A percentile compares a stretch with the other conserved stretches of the same genome.
Evolutionary conservation across 768 basidiomycete species (phyloP).

Genomic region (Trametes cingulata): DNA sequence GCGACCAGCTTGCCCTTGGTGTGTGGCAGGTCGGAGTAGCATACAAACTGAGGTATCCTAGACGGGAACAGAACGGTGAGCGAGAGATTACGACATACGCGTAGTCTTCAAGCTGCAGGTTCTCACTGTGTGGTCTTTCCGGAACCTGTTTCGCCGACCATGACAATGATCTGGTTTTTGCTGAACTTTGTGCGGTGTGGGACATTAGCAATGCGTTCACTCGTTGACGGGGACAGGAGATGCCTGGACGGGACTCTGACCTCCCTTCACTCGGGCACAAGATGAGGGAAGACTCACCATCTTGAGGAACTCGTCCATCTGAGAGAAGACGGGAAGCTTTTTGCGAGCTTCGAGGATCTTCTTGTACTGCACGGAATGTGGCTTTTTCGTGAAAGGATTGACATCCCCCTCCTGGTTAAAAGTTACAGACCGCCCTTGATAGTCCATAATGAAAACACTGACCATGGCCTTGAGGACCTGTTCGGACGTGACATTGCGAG

Average conservation of each 20-base stretch:
- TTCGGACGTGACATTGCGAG: constrained; percentile 26
- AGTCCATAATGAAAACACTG: too few species aligned
- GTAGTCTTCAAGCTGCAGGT: not conserved
- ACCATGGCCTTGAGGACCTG: constrained; percentile 31
- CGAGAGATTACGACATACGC: not conserved
- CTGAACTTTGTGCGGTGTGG: constrained; percentile 50
- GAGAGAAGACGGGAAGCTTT: constrained; percentile 86
- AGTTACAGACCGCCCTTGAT: too few species aligned
- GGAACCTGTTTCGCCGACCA: constrained; percentile 94
- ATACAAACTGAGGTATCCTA: constrained; percentile 96
- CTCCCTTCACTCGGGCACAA: constrained; percentile 25
- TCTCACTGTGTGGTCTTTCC: constrained; percentile 94
- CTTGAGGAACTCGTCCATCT: constrained; percentile 91
- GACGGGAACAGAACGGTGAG: constrained; percentile 23
- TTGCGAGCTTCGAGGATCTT: constrained; percentile 85
- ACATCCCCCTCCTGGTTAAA: constrained; percentile 66
- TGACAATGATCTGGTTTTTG: constrained; percentile 82
- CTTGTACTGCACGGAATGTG: constrained; percentile 76
- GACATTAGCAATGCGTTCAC: constrained; percentile 29
- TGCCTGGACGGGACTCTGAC: constrained; percentile 33
- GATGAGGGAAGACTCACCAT: constrained; percentile 58
- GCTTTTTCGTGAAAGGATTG: constrained; percentile 87
- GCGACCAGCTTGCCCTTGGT: constrained; percentile 88
- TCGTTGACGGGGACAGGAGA: constrained; percentile 19
- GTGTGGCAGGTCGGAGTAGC: constrained; percentile 91